Base-by-base conservation (phyloP, 2,329 filamentous ascomycete species). In the Colletotrichum phormii region DNA sequence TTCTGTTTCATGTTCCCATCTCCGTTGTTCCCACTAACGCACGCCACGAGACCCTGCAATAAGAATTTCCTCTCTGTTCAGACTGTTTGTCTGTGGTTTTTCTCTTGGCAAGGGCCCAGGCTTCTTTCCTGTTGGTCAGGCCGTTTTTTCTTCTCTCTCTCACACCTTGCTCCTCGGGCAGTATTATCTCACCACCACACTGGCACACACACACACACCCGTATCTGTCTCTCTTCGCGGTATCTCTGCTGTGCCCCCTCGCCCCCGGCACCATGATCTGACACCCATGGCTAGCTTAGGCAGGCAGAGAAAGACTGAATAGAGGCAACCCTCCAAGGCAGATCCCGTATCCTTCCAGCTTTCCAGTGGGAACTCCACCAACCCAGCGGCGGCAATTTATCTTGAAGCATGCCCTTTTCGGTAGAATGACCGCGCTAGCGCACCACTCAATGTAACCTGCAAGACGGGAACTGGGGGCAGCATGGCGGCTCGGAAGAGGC, bases 11-110 rank as follows among this genome's bases (percentile, higher is more conserved):
- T 71, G 11, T 71, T 71, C 33, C 58, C 61, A 33, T 71, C 67
- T 22, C 62, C 71, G 67, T 62, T 73, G 42, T 71, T 26, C 62
- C 62, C 61, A 33, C 71, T 71, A 73, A 58, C 49, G 71, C 67
- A 73, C 60, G 71, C 71, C 71, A 73, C 71, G 35, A 31, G 65
- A 53, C 65, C 71, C 71, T 73, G 71, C 71, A 73, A 73, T 73
- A 66, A 22, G 42, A 62, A 49, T 5, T n/a, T 33, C 42, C 11
- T 33, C 26, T 31, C 13, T 61, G 51, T 26, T 26, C 26, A 26
- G 26, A 26, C 26, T 26, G 26, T 63, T 59, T 63, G 37, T 37
- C 31, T 54, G 54, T 65, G 67, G 22, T 8, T 18, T 4, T 29
- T 24, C 13, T 57, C 59, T 55, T 69, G 66, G 59, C 59, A 64